Evolutionary conservation across 1,284 basidiomycete species (phyloP), one percentile per base, ranked within the genome.

Genomic region (Termitomyces sp.): DNA sequence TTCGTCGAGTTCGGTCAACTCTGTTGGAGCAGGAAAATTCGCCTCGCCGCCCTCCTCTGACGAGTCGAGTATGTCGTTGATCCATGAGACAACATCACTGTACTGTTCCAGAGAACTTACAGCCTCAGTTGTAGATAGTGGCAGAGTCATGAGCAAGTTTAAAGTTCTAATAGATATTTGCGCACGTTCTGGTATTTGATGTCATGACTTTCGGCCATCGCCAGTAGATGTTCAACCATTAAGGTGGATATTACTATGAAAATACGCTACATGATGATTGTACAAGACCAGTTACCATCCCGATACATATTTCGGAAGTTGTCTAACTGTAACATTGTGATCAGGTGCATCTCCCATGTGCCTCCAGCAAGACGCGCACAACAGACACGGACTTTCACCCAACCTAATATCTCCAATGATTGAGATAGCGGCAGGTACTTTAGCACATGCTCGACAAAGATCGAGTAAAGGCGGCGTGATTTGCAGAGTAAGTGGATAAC

Each of bases 281-380:
- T 42, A 33, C 15, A 33, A 50, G 28, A 19, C 1, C 19, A 33
- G 5, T 52, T 5, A 54, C 66, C 66, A 69, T 31, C 68, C 68
- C 36, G 63, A 60, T 46, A 74, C 69, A 59, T 81, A 70, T 57
- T 43, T 75, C 2, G 80, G 77, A 26, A 89, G 64, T 8, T 79
- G 78, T 1, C 82, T 74, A 6, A 82, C 78, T 38, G 74, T 67
- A 17, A 86, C 75, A 10, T 61, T 67, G 1, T 72, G 68, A 31
- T 70, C 69, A n/a, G 70, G 65, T 1, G 81, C 74, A 55, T 71
- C 65, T 7, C 88, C 88, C 78, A 91, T 83, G 56, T 70, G 75
- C 56, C 72, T 72, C 88, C 89, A 91, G 65, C 89, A 92, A 5
- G 81, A 76, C 4, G 64, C 75, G 66, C 90, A 92, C 44, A 91